phyloP scores from a whole-genome alignment of 2,329 filamentous ascomycete genomes.

The Pyricularia sp. region DNA sequence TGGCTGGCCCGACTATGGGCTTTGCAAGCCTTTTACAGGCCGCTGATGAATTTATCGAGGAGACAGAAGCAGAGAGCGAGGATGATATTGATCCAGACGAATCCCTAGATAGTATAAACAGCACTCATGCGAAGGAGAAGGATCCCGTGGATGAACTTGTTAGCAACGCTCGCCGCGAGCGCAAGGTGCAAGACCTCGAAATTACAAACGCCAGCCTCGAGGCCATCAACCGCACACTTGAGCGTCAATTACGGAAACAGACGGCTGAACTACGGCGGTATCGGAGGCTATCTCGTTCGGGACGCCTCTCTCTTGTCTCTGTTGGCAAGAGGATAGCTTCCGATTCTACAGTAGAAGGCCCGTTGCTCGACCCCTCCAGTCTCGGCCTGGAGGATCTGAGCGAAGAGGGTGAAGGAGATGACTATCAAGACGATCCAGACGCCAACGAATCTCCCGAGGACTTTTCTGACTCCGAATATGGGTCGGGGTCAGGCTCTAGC shows the following conservation, averaged over 20 bases:
- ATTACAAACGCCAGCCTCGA: constrained; percentile 92
- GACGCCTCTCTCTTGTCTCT: constrained; percentile 51
- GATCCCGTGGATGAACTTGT: constrained; percentile 59
- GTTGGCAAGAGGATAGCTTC: constrained; percentile 30
- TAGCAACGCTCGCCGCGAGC: constrained; percentile 76
- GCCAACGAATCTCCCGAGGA: constrained; percentile 29
- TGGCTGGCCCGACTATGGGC: constrained; percentile 11
- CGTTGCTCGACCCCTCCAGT: constrained; percentile 26
- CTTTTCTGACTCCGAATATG: constrained; percentile 34
- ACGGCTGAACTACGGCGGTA: constrained; percentile 77
- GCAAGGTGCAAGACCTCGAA: constrained; percentile 90
- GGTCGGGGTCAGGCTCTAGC: constrained; percentile 17
- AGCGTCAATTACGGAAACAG: constrained; percentile 84
- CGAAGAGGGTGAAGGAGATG: constrained; percentile 21
- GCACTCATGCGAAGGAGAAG: constrained; percentile 46
- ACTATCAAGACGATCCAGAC: constrained; percentile 1
- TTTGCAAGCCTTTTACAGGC: constrained; percentile 44
- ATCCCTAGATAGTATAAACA: constrained; percentile 20
- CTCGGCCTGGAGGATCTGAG: constrained; percentile 37
- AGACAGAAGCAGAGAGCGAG: constrained; percentile 6
- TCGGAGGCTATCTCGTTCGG: constrained; percentile 71
- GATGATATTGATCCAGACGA: constrained; percentile 19
- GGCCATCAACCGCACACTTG: constrained; percentile 86
- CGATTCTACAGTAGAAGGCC: constrained; percentile 25
- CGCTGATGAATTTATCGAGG: constrained; percentile 32